These are phyloP conservation scores for Russula compacta DNA, from an alignment of 768 basidiomycete species.

Conservation along the genomic window DNA sequence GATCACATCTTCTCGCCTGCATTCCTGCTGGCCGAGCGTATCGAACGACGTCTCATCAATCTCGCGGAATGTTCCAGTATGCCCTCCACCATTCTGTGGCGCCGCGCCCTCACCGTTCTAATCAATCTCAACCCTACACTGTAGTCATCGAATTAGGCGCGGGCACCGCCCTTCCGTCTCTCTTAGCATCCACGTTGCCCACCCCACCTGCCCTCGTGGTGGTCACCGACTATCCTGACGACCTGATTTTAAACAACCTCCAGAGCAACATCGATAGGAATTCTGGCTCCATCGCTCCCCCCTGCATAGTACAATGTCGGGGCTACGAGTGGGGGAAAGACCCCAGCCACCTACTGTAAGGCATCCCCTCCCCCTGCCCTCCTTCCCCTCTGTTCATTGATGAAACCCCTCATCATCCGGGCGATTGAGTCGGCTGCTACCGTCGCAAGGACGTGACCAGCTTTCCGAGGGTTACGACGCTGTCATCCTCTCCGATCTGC, in stretches of 20 bases:
- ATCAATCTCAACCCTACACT: neutral
- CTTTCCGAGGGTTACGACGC: constrained; percentile 38
- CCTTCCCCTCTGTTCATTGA: constrained; percentile 13
- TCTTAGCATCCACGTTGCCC: constrained; percentile 40
- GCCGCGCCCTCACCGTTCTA: neutral
- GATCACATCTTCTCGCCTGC: constrained; percentile 68
- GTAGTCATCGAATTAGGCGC: constrained; percentile 66
- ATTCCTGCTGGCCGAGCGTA: constrained; percentile 54
- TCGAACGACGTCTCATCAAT: constrained; percentile 36
- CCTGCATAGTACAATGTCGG: constrained; percentile 36
- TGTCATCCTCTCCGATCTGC: constrained; percentile 61
- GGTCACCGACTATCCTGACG: constrained; percentile 63
- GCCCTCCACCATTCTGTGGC: neutral
- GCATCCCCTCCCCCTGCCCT: constrained; percentile 20
- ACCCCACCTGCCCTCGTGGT: constrained; percentile 43
- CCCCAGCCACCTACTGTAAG: constrained; percentile 38
- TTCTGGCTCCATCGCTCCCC: constrained; percentile 25
- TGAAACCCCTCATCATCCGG: neutral
- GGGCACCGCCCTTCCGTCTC: constrained; percentile 58
- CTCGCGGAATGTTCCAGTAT: neutral
- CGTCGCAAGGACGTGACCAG: neutral
- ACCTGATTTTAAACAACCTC: constrained; percentile 45
- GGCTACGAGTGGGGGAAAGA: constrained; percentile 64
- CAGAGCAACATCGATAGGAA: constrained; percentile 51
- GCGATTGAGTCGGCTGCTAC: neutral